Percentiles rank a stretch among this genome's conserved stretches.
These are phyloP conservation scores for Metschnikowia dekortorum DNA, from an alignment of 805 yeast genomes.

Conservation along the genomic window DNA sequence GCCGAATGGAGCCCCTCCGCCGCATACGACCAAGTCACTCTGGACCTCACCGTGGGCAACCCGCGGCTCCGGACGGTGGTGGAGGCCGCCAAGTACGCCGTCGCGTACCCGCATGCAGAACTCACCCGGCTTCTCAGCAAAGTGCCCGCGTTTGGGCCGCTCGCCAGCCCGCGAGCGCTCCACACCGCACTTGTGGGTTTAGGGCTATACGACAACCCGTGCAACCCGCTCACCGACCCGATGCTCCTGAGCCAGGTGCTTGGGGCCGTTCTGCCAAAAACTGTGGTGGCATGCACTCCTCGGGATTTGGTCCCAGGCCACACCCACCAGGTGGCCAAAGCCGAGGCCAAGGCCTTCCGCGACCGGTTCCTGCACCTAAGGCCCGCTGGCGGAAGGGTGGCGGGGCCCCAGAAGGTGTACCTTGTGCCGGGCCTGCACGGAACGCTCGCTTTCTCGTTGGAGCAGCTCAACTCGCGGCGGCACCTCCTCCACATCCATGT, in stretches of 20 bases:
- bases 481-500: slow-evolving; percentile 36
- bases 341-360: neutral
- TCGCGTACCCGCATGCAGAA: slow-evolving; percentile 31
- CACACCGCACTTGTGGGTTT: slow-evolving; percentile 15
- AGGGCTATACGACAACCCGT: slow-evolving; percentile 22
- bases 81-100: slow-evolving; percentile 25
- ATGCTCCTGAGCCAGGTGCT: slow-evolving; percentile 24
- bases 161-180: slow-evolving; percentile 9
- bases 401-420: slow-evolving; percentile 25
- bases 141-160: slow-evolving; percentile 3
- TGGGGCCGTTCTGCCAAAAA: slow-evolving; percentile 16
- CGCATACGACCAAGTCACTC: slow-evolving; percentile 22
- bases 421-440: slow-evolving; percentile 21
- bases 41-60: slow-evolving; percentile 31
- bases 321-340: slow-evolving; percentile 3
- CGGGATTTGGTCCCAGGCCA: slow-evolving; percentile 15
- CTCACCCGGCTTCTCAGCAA: slow-evolving; percentile 10
- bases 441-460: slow-evolving; percentile 32
- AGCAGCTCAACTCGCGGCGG: slow-evolving; percentile 32
- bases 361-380: slow-evolving; percentile 35
- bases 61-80: slow-evolving; percentile 19
- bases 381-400: too few relatives aligned
- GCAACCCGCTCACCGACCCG: slow-evolving; percentile 24
- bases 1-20: neutral
- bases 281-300: slow-evolving; percentile 15